Base-by-base conservation (phyloP, 2,329 filamentous ascomycete genomes). In the Colletotrichum shisoi region DNA sequence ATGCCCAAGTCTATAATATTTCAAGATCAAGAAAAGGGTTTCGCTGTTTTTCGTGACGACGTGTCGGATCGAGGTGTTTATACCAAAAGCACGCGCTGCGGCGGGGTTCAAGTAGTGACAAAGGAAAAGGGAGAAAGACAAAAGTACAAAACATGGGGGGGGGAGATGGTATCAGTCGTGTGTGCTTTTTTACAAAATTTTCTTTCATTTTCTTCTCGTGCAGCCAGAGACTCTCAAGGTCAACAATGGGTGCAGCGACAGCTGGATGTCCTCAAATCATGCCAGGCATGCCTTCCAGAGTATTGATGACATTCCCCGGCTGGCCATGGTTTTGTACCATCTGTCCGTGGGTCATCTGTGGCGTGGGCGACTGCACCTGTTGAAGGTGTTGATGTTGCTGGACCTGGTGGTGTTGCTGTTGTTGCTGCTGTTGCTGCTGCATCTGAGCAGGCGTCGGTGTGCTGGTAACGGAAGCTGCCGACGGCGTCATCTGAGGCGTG, bases 401-500 rank as follows among this genome's bases (percentile, higher is more conserved):
- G 27, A 70, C 61, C 57, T 69, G 49, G n/a, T 70, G 68, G 17
- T 62, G 63, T 46, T 31, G 27, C 24, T 27, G 75, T 15, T 75
- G 71, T 7, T 75, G 75, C 27, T 68, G 65, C 8, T 65, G 62
- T 8, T 70, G 71, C 19, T 73, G 68, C n/a, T 73, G 71, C 13
- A 72, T 63, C 46, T 75, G 73, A 4, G 73, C 73, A 6, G 76
- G 74, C 11, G 78, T 79, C 5, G 82, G 81, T 49, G 81, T 81
- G 53, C 74, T 78, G 48, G 74, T 74, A 24, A 77, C 71, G n/a
- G 77, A 75, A 42, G 72, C 66, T 7, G 73, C 71, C 1, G 75
- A 76, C 12, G 79, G 75, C 3, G 79, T 79, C 73, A 78, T 77
- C 67, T 84, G 82, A 21, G 83, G 82, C 17, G 83, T 84, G 63